phyloP scores from a whole-genome alignment of 2,329 filamentous ascomycete species.

The Cordyceps cateniannulata region DNA sequence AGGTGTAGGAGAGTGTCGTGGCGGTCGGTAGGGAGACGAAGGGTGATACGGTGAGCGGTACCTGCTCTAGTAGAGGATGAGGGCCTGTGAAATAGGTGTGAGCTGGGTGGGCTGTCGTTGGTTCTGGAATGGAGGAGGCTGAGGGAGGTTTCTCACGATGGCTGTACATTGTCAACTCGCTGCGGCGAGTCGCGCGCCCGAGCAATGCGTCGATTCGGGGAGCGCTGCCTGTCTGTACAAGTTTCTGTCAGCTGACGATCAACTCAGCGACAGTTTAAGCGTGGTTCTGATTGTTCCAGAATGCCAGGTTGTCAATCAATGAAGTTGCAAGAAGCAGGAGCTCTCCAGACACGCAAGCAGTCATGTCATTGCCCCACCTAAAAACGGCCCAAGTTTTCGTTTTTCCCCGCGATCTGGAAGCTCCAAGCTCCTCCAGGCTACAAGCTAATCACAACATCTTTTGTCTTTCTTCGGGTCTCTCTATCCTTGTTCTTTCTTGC shows the following conservation, averaged over 20 bases:
- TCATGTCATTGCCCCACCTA: conserved; percentile 12
- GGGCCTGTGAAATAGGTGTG: conserved; percentile 40
- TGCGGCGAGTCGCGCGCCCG: background rate
- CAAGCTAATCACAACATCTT: background rate
- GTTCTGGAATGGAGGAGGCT: background rate
- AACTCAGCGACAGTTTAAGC: background rate
- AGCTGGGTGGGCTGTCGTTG: background rate
- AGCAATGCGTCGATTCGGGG: background rate
- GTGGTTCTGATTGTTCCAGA: background rate
- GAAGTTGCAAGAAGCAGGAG: background rate
- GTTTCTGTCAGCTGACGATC: background rate
- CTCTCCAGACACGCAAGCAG: background rate
- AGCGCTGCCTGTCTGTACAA: no score
- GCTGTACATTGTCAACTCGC: conserved; percentile 23
- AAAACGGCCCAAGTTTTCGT: background rate
- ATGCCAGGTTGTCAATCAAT: background rate
- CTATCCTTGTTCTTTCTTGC: background rate
- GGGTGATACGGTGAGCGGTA: conserved; percentile 88
- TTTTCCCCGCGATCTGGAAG: background rate
- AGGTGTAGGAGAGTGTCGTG: conserved; percentile 90
- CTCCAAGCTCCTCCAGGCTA: background rate
- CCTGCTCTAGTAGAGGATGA: conserved; percentile 83
- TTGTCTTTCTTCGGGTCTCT: background rate
- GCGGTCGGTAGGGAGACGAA: conserved; percentile 87
- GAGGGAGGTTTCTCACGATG: conserved; percentile 24